Conservation (phyloP, 2,329 filamentous ascomycete species). For the Fusarium succisae region DNA sequence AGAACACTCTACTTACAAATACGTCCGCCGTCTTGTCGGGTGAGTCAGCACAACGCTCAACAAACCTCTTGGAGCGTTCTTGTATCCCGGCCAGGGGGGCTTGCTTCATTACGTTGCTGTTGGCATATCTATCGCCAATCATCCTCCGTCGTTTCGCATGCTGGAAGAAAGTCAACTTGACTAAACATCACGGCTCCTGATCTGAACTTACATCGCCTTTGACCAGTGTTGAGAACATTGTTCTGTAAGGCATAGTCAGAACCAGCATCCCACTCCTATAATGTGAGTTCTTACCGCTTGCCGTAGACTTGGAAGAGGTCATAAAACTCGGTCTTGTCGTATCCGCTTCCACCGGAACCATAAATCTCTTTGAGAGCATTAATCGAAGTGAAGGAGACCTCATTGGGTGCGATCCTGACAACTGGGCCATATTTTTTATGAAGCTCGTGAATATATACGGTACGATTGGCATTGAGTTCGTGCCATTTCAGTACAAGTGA, state of each 20-base stretch:
- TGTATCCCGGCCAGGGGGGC: constrained; percentile 66
- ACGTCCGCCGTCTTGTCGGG: constrained; percentile 62
- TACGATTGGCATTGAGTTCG: constrained; percentile 63
- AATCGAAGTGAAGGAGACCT: constrained; percentile 67
- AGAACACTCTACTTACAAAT: constrained; percentile 59
- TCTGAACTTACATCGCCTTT: constrained; percentile 59
- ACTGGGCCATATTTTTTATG: constrained; percentile 66
- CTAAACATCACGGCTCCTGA: not conserved
- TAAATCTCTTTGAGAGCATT: constrained; percentile 71
- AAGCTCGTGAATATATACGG: constrained; percentile 63
- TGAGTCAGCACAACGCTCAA: constrained; percentile 60
- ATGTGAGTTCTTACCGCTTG: constrained; percentile 55
- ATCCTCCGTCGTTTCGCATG: constrained; percentile 71
- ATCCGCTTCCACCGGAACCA: constrained; percentile 68
- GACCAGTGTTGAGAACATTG: constrained; percentile 68
- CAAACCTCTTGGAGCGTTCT: constrained; percentile 64
- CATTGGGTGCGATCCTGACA: constrained; percentile 66
- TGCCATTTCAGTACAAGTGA: constrained; percentile 63
- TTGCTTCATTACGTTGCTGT: constrained; percentile 70
- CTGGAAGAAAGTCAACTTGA: constrained; percentile 46
- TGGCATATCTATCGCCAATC: constrained; percentile 74
- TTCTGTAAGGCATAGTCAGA: constrained; percentile 48
- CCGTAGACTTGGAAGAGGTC: constrained; percentile 67
- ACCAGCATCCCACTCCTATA: too few species aligned
- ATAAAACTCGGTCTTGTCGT: constrained; percentile 73